phyloP scores from a whole-genome alignment of 2,329 filamentous ascomycete genomes.

The Fusarium irregulare region DNA sequence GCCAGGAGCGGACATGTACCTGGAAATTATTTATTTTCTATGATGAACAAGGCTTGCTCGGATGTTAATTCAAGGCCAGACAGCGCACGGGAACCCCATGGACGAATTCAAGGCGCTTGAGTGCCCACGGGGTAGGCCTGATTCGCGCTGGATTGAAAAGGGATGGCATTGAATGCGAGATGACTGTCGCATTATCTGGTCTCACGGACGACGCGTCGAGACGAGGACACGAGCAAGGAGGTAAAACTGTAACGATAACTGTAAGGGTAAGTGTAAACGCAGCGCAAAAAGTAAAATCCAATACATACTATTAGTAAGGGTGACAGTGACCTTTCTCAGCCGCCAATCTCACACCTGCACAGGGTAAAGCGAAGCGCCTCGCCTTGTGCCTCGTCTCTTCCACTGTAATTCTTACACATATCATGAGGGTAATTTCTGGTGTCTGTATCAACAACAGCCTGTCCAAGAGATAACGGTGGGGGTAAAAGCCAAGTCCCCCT shows the following conservation, averaged over 20 bases:
- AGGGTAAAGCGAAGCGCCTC: constrained; percentile 18
- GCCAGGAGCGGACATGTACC: constrained; percentile 20
- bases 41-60: constrained; percentile 36
- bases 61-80: constrained; percentile 37
- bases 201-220: constrained; percentile 9
- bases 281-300: background rate
- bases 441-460: constrained; percentile 30
- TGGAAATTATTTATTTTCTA: constrained; percentile 24
- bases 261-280: background rate
- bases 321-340: constrained; percentile 23
- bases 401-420: constrained; percentile 42
- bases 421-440: constrained; percentile 38
- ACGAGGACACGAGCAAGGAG: constrained; percentile 26
- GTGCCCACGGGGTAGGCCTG: constrained; percentile 31
- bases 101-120: constrained; percentile 36
- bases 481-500: constrained; percentile 17
- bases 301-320: background rate
- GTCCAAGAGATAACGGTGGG: constrained; percentile 39
- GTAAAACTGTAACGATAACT: background rate
- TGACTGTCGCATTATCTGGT: constrained; percentile 31
- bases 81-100: constrained; percentile 34
- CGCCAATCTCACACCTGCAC: constrained; percentile 22
- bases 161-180: constrained; percentile 26
- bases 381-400: background rate
- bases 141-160: constrained; percentile 28